Conservation (phyloP, 768 basidiomycete species). For the Boletus patriciae region DNA sequence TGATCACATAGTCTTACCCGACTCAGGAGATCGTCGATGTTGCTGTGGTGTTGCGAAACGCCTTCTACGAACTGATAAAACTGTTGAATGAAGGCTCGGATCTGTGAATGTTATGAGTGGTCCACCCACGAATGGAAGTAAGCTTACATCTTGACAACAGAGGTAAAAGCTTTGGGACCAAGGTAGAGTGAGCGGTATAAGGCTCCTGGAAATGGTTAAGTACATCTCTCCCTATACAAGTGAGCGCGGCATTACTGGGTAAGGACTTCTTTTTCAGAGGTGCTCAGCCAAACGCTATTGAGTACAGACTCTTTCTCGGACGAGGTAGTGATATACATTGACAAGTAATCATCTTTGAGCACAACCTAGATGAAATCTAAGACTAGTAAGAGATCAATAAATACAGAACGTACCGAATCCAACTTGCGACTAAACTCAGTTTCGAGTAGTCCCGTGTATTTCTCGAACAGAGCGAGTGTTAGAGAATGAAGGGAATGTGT, state of each 20-base stretch:
- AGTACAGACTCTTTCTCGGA: slow-evolving; percentile 72
- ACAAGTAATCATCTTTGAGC: slow-evolving; percentile 80
- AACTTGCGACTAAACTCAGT: slow-evolving; percentile 79
- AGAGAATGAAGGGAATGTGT: slow-evolving; percentile 80
- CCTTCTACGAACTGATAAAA: slow-evolving; percentile 98
- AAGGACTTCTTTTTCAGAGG: slow-evolving; percentile 62
- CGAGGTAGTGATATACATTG: slow-evolving; percentile 69
- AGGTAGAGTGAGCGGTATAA: slow-evolving; percentile 72
- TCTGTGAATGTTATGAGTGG: slow-evolving; percentile 42
- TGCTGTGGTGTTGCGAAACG: slow-evolving; percentile 85
- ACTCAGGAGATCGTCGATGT: slow-evolving; percentile 88
- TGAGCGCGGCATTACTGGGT: slow-evolving; percentile 40
- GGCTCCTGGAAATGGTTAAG: slow-evolving; percentile 42
- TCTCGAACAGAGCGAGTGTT: slow-evolving; percentile 86
- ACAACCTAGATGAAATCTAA: slow-evolving; percentile 58
- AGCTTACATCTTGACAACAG: slow-evolving; percentile 81
- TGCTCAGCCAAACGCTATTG: slow-evolving; percentile 79
- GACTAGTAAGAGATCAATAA: background rate
- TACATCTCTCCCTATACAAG: background rate
- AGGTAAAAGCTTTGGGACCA: slow-evolving; percentile 96
- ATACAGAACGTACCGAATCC: slow-evolving; percentile 57
- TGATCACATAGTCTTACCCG: slow-evolving; percentile 51
- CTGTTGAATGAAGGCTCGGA: slow-evolving; percentile 86
- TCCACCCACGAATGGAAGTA: background rate
- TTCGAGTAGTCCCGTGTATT: slow-evolving; percentile 81